A percentile compares a stretch with the other conserved stretches of the same genome.
These are phyloP conservation scores for Colletotrichum siamense DNA, from an alignment of 2,329 filamentous ascomycete genomes.

Conservation along the genomic window DNA sequence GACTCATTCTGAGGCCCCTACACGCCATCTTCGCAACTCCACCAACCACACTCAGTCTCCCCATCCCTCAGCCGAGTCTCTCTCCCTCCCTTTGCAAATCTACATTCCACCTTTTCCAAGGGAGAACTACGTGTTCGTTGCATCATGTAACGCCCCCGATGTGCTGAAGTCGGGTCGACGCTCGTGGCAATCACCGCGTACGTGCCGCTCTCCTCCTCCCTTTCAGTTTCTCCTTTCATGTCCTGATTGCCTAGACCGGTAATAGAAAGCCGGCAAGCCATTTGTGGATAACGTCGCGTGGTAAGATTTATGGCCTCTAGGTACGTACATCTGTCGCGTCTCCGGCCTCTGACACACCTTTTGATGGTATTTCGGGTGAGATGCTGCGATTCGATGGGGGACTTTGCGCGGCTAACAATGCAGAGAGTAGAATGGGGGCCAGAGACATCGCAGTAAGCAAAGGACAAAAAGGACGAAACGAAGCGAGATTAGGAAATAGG, in stretches of 20 bases:
- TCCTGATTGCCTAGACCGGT: neutral
- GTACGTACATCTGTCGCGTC: neutral
- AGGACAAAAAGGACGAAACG: neutral
- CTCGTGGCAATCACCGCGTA: neutral
- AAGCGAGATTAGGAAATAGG: accelerated
- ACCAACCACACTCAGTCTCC: neutral
- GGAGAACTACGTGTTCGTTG: neutral
- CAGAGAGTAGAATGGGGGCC: neutral
- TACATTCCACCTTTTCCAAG: neutral
- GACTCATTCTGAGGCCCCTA: neutral
- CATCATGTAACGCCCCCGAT: neutral
- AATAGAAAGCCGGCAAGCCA: neutral
- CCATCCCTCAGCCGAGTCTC: neutral
- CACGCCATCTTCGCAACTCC: neutral
- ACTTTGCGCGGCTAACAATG: neutral
- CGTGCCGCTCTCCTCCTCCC: neutral
- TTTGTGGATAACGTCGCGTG: neutral
- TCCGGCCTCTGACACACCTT: neutral
- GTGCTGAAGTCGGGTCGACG: neutral
- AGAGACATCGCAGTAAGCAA: neutral
- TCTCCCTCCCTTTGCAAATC: neutral
- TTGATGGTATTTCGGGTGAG: neutral
- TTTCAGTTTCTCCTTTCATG: neutral
- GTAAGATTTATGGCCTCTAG: neutral
- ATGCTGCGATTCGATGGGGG: neutral